A percentile compares a stretch with the other conserved stretches of the same genome.
Evolutionary conservation across 768 basidiomycete species (phyloP).

Genomic region (Mycena vulgaris): DNA sequence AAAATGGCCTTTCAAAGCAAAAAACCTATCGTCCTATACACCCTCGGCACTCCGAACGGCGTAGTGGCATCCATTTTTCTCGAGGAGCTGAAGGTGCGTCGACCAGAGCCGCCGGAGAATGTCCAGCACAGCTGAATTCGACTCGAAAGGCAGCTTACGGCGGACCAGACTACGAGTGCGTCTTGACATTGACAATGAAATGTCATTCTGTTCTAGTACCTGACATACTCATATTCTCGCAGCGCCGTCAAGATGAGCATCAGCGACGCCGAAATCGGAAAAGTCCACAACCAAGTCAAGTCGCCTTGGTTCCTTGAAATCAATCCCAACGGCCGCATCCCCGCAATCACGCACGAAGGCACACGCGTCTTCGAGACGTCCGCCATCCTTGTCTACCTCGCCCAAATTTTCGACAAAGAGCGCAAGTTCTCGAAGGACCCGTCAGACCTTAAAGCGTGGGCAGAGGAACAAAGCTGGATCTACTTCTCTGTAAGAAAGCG

Average conservation of each 20-base stretch:
- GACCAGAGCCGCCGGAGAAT: slow-evolving; percentile 3
- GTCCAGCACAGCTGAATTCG: not conserved
- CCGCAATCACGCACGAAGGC: slow-evolving; percentile 27
- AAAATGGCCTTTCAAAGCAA: slow-evolving; percentile 25
- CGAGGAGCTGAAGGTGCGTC: slow-evolving; percentile 1
- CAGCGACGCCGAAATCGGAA: slow-evolving; percentile 27
- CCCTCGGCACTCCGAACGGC: slow-evolving; percentile 25
- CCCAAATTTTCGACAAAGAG: slow-evolving; percentile 21
- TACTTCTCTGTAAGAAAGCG: slow-evolving; percentile 16
- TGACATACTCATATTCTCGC: slow-evolving; percentile 9
- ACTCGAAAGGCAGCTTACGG: slow-evolving; percentile 21
- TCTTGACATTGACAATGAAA: slow-evolving; percentile 8
- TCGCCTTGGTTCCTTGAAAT: slow-evolving; percentile 28
- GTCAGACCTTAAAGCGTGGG: slow-evolving; percentile 25
- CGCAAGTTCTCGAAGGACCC: slow-evolving; percentile 28
- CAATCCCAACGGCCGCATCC: slow-evolving; percentile 28
- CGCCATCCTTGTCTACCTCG: slow-evolving; percentile 24
- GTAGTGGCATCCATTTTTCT: slow-evolving; percentile 18
- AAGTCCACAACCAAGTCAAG: slow-evolving; percentile 29
- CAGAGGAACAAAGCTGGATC: slow-evolving; percentile 25
- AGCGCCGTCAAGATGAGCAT: slow-evolving; percentile 25
- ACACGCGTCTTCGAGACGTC: slow-evolving; percentile 28
- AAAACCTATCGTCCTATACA: slow-evolving; percentile 26
- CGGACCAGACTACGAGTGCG: slow-evolving; percentile 3
- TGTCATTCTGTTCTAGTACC: not conserved